Evolutionary conservation across 2,329 filamentous ascomycete genomes (phyloP), one percentile per base, ranked within the genome.

Genomic region (Colletotrichum sp.): DNA sequence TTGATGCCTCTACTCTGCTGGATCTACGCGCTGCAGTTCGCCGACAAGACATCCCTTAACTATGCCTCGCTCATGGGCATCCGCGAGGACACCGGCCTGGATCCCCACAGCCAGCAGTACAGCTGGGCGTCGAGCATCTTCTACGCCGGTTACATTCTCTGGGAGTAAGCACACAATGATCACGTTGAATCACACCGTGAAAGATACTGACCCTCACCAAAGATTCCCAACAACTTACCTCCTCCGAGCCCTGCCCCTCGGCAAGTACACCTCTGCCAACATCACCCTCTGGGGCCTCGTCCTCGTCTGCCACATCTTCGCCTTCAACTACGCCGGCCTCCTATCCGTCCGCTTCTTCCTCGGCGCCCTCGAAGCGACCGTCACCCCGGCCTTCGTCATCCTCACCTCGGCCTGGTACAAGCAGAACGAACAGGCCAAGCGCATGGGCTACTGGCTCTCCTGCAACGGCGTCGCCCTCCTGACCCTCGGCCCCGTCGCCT

Each of bases 211-310:
- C 57, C 7, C 15, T 13, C 15, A 16, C 6, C 16, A 9, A 30
- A 76, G 74, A 55, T 87, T 86, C 70, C 85, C 86, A 1, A 85
- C 86, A 36, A 84, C 84, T 8, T 80, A 80, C 67, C 70, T 83
- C 32, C 76, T 85, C 52, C 80, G 82, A 76, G 65, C 79, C 67
- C 79, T 84, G 7, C 83, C 83, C n/a, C 75, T 85, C 7, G 84
- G 79, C 59, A 85, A 84, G 55, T 84, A 83, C 69, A 80, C 85
- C 6, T 84, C 84, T 0, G 78, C 79, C 12, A 85, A 84, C 71
- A 81, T 85, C 28, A 78, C 85, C 6, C 79, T 85, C 28, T 89
- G 88, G 87, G 87, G 87, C 1, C 78, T 81, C 4, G 80, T 81
- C 3, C 78, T 82, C 8, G 71, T 76, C 5, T 79, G 78, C 52